Evolutionary conservation across 148 eudicot species (phyloP).

Genomic region (Arctostaphylos glauca): DNA sequence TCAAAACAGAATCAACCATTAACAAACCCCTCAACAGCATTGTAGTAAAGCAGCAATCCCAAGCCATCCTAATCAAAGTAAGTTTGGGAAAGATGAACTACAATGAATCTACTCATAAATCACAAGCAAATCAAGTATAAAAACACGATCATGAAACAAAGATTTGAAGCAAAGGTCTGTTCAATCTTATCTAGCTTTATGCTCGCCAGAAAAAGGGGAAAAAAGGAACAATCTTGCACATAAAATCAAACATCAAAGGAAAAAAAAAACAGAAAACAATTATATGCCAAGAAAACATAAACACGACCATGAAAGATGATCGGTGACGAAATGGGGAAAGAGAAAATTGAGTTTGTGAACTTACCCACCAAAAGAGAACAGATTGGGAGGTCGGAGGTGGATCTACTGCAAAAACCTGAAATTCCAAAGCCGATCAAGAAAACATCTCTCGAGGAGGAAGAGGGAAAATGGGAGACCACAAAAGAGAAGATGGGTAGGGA

Average conservation of each 20-base stretch:
- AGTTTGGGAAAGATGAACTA: background rate
- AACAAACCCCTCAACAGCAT: slow-evolving; percentile 12
- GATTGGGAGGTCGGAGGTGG: slow-evolving; percentile 19
- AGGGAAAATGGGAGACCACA: slow-evolving; percentile 24
- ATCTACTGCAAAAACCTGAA: slow-evolving; percentile 38
- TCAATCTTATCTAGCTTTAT: slow-evolving; percentile 2
- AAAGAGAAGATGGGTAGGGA: slow-evolving; percentile 11
- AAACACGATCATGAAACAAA: background rate
- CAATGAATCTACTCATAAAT: background rate
- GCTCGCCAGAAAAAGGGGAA: background rate
- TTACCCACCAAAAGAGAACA: slow-evolving; percentile 23
- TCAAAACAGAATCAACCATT: background rate
- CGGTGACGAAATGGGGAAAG: slow-evolving; percentile 5
- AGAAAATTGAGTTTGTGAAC: background rate
- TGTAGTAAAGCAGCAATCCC: background rate
- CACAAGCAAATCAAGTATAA: background rate
- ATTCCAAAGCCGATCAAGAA: slow-evolving; percentile 1
- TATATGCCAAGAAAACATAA: slow-evolving; percentile 10
- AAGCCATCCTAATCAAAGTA: background rate
- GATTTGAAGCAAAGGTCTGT: background rate
- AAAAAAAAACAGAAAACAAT: background rate
- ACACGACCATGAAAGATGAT: slow-evolving; percentile 20
- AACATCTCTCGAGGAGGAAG: slow-evolving; percentile 7
- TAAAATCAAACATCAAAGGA: slow-evolving; percentile 13
- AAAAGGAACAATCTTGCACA: background rate